phyloP scores from a whole-genome alignment of 176 grass and related monocot species.

The Zea luxurians region DNA sequence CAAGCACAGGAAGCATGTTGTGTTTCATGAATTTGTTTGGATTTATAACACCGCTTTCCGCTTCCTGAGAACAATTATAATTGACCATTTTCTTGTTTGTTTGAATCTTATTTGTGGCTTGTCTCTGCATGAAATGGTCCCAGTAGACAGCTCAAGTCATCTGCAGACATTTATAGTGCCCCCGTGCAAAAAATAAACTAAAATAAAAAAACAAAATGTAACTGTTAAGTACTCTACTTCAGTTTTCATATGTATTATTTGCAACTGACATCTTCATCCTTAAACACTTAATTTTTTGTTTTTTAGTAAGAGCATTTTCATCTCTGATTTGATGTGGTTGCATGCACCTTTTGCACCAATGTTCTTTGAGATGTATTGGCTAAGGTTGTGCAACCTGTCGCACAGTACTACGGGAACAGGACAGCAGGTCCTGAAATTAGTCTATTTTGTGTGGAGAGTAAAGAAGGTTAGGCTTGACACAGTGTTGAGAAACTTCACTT shows the following conservation, averaged over 20 bases:
- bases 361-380: background rate
- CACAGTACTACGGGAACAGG: background rate
- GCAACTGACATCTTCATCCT: background rate
- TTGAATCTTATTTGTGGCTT: too few species aligned
- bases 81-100: too few species aligned
- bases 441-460: slow-evolving; percentile 11
- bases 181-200: too few species aligned
- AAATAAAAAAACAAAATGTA: background rate
- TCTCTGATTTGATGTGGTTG: background rate
- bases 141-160: too few species aligned
- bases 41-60: too few species aligned
- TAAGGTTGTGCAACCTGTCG: background rate
- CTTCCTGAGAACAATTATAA: too few species aligned
- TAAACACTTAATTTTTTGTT: background rate
- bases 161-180: too few species aligned
- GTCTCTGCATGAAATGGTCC: too few species aligned
- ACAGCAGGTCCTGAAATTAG: background rate
- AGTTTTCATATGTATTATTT: slow-evolving; percentile 14
- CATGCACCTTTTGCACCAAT: background rate
- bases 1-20: background rate
- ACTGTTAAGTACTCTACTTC: background rate
- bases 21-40: too few species aligned
- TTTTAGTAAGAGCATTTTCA: background rate
- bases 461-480: too few species aligned
- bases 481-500: too few species aligned